Conservation (phyloP, 2,329 filamentous ascomycete species). For the Diplocarpon mali region DNA sequence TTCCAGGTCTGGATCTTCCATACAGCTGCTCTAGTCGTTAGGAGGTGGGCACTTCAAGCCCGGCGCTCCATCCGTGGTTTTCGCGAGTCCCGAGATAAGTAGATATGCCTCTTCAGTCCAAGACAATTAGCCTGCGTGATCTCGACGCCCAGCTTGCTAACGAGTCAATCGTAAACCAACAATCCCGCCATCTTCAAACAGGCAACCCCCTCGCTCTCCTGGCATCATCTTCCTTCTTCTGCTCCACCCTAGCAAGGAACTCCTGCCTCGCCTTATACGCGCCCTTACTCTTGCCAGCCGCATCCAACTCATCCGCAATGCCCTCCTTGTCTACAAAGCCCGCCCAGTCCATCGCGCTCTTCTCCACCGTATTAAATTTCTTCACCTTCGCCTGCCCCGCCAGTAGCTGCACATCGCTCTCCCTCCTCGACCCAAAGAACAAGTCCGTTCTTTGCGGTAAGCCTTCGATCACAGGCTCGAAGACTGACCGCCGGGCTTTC, state of each 20-base stretch:
- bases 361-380: conserved; percentile 61
- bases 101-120: too few species aligned
- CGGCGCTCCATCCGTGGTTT: too few species aligned
- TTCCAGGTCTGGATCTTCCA: too few species aligned
- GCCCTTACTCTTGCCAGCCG: conserved; percentile 53
- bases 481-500: conserved; percentile 40
- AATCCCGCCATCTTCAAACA: not conserved
- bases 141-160: too few species aligned
- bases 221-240: conserved; percentile 49
- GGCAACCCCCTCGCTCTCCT: conserved; percentile 36
- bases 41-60: too few species aligned
- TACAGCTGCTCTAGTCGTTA: too few species aligned
- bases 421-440: conserved; percentile 40
- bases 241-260: conserved; percentile 55
- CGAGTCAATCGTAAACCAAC: too few species aligned
- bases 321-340: conserved; percentile 62
- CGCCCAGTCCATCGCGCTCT: conserved; percentile 64
- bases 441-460: conserved; percentile 41
- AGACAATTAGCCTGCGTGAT: too few species aligned
- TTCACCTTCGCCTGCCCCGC: conserved; percentile 42
- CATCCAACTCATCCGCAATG: conserved; percentile 55
- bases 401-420: conserved; percentile 19
- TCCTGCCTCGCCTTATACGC: conserved; percentile 52
- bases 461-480: conserved; percentile 44
- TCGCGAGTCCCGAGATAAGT: too few species aligned